Conservation (phyloP, 306 rosid genomes). For the Cucurbita maxima region DNA sequence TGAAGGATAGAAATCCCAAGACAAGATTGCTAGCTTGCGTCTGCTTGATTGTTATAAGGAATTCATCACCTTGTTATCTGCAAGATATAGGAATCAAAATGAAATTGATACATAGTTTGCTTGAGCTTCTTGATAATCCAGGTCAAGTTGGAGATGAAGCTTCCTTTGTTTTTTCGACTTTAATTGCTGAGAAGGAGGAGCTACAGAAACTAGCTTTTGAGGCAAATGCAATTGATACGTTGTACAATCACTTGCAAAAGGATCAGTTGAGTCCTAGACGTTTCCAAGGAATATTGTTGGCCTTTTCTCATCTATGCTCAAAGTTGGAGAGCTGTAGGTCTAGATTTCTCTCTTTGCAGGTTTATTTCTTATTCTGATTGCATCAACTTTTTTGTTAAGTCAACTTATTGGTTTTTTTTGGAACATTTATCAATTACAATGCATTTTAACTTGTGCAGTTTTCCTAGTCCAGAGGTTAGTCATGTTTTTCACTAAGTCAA, state of each 20-base stretch:
- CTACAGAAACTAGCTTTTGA: conserved; percentile 83
- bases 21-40: conserved; percentile 70
- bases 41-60: conserved; percentile 72
- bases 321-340: conserved; percentile 86
- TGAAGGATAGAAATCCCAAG: conserved; percentile 56
- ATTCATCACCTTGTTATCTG: conserved; percentile 52
- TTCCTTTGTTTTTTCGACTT: conserved; percentile 53
- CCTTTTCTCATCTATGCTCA: conserved; percentile 78
- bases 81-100: conserved; percentile 67
- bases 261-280: conserved; percentile 39
- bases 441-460: not conserved
- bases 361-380: conserved; percentile 23
- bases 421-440: not conserved
- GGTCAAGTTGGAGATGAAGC: conserved; percentile 94
- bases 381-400: not conserved
- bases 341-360: conserved; percentile 70
- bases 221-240: conserved; percentile 82
- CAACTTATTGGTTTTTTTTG: not conserved
- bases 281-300: conserved; percentile 65
- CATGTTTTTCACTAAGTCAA: conserved; percentile 8
- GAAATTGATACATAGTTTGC: conserved; percentile 66
- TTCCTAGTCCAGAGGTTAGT: not conserved
- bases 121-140: conserved; percentile 82
- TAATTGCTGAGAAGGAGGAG: conserved; percentile 64
- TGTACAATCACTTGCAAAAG: conserved; percentile 51